Evolutionary conservation across 2,329 filamentous ascomycete species (phyloP).

Genomic region (Aurifilum marmelostoma): DNA sequence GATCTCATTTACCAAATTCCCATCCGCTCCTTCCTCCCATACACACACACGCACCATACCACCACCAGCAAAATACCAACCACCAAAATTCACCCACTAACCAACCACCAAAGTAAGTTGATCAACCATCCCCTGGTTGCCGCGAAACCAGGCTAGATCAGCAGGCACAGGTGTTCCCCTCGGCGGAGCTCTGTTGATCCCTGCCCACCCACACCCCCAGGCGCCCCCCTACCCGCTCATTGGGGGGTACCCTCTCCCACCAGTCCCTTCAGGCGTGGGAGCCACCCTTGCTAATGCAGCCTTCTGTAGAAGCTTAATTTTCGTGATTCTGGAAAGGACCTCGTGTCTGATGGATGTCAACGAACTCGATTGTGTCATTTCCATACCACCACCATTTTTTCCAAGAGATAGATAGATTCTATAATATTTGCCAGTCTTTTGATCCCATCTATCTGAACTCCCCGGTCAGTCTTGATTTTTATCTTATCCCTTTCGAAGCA

Average conservation of each 20-base stretch:
- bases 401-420: background rate
- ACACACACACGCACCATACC: background rate
- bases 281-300: background rate
- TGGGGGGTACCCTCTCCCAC: background rate
- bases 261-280: background rate
- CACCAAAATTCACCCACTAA: background rate
- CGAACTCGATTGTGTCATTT: background rate
- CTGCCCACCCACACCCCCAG: background rate
- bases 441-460: background rate
- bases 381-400: background rate
- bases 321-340: background rate
- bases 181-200: constrained; percentile 7
- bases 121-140: constrained; percentile 20
- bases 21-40: background rate
- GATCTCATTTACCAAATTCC: background rate
- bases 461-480: no score
- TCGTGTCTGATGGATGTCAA: background rate
- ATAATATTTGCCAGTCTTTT: background rate
- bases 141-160: constrained; percentile 19
- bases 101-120: background rate
- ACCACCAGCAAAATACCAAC: background rate
- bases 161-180: constrained; percentile 10
- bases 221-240: background rate
- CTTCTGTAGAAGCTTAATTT: background rate
- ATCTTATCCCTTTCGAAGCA: no score